Base-by-base conservation (phyloP, 2,329 filamentous ascomycete species). In the Colletotrichum horii region DNA sequence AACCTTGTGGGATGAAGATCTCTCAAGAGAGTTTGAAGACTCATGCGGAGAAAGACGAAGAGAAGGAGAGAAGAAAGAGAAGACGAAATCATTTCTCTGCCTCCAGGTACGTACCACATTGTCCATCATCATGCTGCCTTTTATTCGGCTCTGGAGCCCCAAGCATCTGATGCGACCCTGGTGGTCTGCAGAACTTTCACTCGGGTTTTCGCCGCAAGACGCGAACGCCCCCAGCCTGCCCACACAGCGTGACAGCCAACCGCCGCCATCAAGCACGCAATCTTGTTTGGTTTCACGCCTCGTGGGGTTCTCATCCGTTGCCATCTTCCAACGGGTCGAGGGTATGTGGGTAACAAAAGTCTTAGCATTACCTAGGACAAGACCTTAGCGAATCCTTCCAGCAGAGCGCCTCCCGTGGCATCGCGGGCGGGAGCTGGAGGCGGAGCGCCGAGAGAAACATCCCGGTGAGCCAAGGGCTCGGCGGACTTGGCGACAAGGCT, bases 341-440 rank as follows among this genome's bases (percentile, higher is more conserved):
- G 32, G 30, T 15, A 55, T 28, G 43, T 26, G 36, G 26, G 8
- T 9, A 64, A 6, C 6, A 38, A 58, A 32, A 65, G 58, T 73
- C 74, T 76, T 69, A 73, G 70, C 56, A 76, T 73, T 69, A 76
- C 74, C 70, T 76, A 76, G 43, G 74, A 74, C 74, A 76, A 76
- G 74, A 76, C 64, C n/a, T 74, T 60, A 69, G 74, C 61, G 43
- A 68, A 69, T 69, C 48, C 70, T 70, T 65, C 65, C 48, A 36
- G 28, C 48, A 58, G 48, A 28, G 8, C 32, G 22, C 15, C 66
- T 26, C n/a, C 32, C 26, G 55, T 28, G 32, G 11, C 36, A 64
- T 64, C 19, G 26, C 43, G 16, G 58, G 26, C 43, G 61, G 28
- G 38, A 66, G 38, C 26, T 16, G 43, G 58, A 9, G 43, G 43